Evolutionary conservation across 2,329 filamentous ascomycete species (phyloP), one percentile per base, ranked within the genome.

Genomic region (Colletotrichum gigasporum): DNA sequence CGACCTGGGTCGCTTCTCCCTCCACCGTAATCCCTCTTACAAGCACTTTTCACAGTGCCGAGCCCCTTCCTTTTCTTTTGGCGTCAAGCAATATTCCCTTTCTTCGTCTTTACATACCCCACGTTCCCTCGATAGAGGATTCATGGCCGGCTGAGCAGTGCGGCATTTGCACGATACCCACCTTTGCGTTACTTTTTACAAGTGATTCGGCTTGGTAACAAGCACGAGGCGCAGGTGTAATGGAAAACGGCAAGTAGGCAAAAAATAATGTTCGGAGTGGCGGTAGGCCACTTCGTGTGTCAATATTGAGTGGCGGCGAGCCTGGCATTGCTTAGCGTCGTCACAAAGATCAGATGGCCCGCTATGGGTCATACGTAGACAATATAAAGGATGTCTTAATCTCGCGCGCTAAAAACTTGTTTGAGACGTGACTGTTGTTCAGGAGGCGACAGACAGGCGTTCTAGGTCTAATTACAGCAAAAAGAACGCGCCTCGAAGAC

Each of bases 161-260:
- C 41, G 63, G 63, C 51, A 51, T 65, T 65, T 32, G 59, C 52
- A 51, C 44, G 45, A 65, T 65, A 65, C 63, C 63, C 60, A 45
- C 51, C 59, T 47, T 65, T 65, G 59, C 52, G 28, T 63, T 65
- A 63, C 58, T 65, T 63, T n/a, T 47, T 35, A 56, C 7, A 63
- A 65, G 51, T 65, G 63, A 63, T 63, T 52, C 63, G 22, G 18
- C 37, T 37, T 63, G 51, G 20, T 12, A 45, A 47, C 51, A 57
- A 51, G 45, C 35, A 55, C 50, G 62, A 65, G 56, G 62, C 42
- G 52, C 22, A 53, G 56, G 56, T 65, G 55, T 24, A 61, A 50
- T 48, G 56, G 62, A 18, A 65, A 65, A 62, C 28, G 57, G 50
- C 56, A 61, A 65, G 62, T 65, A 65, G 57, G 41, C 62, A 50